Conservation (phyloP, 2,329 filamentous ascomycete genomes). For the Alternaria ethzedia region DNA sequence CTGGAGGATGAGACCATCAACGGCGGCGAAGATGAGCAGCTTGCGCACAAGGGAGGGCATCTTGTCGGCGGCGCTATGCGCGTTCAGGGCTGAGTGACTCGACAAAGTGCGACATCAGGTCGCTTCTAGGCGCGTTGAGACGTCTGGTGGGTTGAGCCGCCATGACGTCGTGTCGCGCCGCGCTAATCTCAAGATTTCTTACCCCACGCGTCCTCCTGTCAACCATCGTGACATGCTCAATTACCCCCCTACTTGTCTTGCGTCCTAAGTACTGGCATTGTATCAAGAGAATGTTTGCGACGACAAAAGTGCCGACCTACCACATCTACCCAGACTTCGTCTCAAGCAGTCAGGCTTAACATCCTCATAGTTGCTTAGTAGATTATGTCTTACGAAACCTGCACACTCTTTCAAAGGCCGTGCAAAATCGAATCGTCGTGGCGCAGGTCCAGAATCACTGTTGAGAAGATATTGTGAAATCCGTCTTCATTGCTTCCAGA, state of each 20-base stretch:
- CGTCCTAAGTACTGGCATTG: neutral
- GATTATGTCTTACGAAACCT: neutral
- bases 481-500: neutral
- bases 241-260: neutral
- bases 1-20: slow-evolving; percentile 83
- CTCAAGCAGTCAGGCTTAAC: neutral
- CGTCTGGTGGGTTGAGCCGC: neutral
- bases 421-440: neutral
- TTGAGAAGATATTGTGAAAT: neutral
- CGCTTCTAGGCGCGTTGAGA: neutral
- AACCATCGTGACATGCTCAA: neutral
- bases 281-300: neutral
- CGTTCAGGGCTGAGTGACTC: slow-evolving; percentile 3
- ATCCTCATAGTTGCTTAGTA: neutral
- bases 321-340: neutral
- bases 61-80: slow-evolving; percentile 5
- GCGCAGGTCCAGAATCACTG: neutral
- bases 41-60: slow-evolving; percentile 85
- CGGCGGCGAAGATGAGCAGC: slow-evolving; percentile 77
- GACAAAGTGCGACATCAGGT: slow-evolving; percentile 1
- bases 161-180: slow-evolving; percentile 8
- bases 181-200: neutral
- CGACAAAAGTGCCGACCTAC: neutral
- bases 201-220: slow-evolving; percentile 5
- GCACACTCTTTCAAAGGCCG: neutral